Conservation (phyloP, 1,139 yeast genomes). For the Schwanniomyces etchellsii region DNA sequence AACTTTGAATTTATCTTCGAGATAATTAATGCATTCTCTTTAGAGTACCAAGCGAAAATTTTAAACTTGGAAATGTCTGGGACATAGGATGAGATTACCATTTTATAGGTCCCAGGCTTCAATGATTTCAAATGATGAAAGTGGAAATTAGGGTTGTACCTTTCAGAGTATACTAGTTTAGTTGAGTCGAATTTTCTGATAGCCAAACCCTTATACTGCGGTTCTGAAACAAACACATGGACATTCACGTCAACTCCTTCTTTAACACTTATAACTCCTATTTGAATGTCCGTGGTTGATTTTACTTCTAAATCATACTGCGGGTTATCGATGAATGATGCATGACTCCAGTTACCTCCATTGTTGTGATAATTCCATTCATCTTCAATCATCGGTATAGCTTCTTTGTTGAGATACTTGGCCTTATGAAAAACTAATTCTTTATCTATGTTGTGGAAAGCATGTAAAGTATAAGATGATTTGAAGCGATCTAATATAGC, state of each 20-base stretch:
- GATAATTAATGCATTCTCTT: conserved; percentile 9
- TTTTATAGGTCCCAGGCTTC: conserved; percentile 31
- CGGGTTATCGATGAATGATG: conserved; percentile 56
- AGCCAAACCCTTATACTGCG: conserved; percentile 10
- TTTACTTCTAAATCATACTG: conserved; percentile 39
- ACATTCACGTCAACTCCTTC: conserved; percentile 22
- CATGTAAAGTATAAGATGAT: conserved; percentile 31
- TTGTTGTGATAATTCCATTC: conserved; percentile 43
- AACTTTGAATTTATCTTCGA: conserved; percentile 19
- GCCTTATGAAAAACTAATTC: conserved; percentile 20
- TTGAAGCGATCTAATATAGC: conserved; percentile 18
- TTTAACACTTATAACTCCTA: conserved; percentile 21
- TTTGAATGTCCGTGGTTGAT: conserved; percentile 11
- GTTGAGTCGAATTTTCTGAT: conserved; percentile 24
- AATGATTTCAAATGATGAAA: conserved; percentile 15
- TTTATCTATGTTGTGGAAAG: conserved; percentile 23
- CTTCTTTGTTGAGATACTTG: conserved; percentile 13
- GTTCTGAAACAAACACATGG: conserved; percentile 37
- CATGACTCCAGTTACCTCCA: conserved; percentile 56
- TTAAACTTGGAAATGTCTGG: conserved; percentile 10
- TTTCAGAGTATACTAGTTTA: conserved; percentile 22
- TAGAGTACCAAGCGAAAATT: conserved; percentile 10
- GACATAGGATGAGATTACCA: conserved; percentile 29
- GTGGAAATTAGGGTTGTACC: conserved; percentile 19
- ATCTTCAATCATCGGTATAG: conserved; percentile 23